These are phyloP conservation scores for Plectosphaerella sp. DNA, from an alignment of 2,329 filamentous ascomycete genomes.

Conservation along the genomic window DNA sequence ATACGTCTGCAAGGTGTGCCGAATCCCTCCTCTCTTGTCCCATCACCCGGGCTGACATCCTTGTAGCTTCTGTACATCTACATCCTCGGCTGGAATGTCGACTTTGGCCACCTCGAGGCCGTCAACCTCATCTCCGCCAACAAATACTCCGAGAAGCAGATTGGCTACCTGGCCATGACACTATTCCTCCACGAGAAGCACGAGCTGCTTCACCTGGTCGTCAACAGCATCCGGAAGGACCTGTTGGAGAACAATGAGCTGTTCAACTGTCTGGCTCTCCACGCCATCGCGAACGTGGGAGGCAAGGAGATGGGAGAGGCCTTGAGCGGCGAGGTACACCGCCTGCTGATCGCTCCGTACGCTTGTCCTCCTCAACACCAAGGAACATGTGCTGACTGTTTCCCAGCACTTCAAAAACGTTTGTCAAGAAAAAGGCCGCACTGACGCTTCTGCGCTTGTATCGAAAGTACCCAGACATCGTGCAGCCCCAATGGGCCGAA, in stretches of 20 bases:
- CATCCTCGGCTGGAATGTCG: slow-evolving; percentile 97
- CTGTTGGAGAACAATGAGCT: slow-evolving; percentile 92
- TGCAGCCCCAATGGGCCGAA: slow-evolving; percentile 96
- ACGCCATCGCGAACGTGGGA: slow-evolving; percentile 97
- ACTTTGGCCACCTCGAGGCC: slow-evolving; percentile 96
- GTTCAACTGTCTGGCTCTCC: slow-evolving; percentile 92
- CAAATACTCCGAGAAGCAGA: slow-evolving; percentile 99
- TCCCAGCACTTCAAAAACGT: slow-evolving; percentile 71
- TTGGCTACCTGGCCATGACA: slow-evolving; percentile 95
- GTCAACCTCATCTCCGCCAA: slow-evolving; percentile 95
- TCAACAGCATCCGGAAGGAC: slow-evolving; percentile 98
- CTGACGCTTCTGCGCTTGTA: slow-evolving; percentile 89
- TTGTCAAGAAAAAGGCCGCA: slow-evolving; percentile 98
- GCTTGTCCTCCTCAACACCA: slow-evolving; percentile 24
- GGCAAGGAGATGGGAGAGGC: slow-evolving; percentile 97
- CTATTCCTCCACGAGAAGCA: slow-evolving; percentile 96
- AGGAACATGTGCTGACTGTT: background rate
- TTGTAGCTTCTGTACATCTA: slow-evolving; percentile 87
- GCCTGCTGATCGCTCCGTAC: slow-evolving; percentile 89
- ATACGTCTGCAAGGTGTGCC: slow-evolving; percentile 89
- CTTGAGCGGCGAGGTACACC: slow-evolving; percentile 84
- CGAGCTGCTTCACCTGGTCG: slow-evolving; percentile 90
- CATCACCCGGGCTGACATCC: slow-evolving; percentile 3
- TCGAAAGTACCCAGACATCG: slow-evolving; percentile 88
- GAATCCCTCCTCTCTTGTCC: background rate